Conservation (phyloP, 2,329 filamentous ascomycete species). For the Aspergillus sp. region DNA sequence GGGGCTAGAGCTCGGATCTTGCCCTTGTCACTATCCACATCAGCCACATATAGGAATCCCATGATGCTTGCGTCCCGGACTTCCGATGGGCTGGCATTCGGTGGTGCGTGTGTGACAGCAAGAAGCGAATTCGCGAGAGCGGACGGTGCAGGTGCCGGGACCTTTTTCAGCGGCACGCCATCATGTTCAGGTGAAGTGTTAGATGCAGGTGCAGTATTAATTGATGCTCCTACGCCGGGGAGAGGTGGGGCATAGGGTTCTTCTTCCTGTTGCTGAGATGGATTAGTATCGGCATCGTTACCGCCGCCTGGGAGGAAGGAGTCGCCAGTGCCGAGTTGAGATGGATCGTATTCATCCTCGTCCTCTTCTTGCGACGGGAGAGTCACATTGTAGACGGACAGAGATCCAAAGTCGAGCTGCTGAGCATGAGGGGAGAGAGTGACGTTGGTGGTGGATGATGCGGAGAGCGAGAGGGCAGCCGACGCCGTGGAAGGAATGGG, state of each 20-base stretch:
- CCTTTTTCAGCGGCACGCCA: slow-evolving; percentile 48
- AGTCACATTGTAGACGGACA: slow-evolving; percentile 68
- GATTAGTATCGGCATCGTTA: slow-evolving; percentile 17
- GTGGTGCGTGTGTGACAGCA: slow-evolving; percentile 74
- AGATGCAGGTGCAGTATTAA: too few relatives aligned
- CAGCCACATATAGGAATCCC: slow-evolving; percentile 89
- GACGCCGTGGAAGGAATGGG: slow-evolving; percentile 34
- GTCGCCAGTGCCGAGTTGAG: slow-evolving; percentile 24
- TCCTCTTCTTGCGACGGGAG: slow-evolving; percentile 53
- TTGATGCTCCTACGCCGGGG: slow-evolving; percentile 12
- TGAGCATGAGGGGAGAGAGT: slow-evolving; percentile 85
- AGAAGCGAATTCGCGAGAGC: slow-evolving; percentile 74
- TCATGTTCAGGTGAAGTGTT: too few relatives aligned
- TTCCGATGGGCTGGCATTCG: slow-evolving; percentile 63
- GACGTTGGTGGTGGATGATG: slow-evolving; percentile 48
- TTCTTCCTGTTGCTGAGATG: slow-evolving; percentile 11
- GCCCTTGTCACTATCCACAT: slow-evolving; percentile 80
- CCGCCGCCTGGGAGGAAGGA: slow-evolving; percentile 32
- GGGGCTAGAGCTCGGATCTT: slow-evolving; percentile 79
- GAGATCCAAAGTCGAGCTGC: slow-evolving; percentile 69
- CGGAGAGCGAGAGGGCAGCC: slow-evolving; percentile 27
- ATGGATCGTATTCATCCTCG: slow-evolving; percentile 43
- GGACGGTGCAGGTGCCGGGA: slow-evolving; percentile 56
- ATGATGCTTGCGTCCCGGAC: slow-evolving; percentile 79
- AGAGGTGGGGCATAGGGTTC: slow-evolving; percentile 14